A percentile compares a stretch with the other conserved stretches of the same genome.
Conservation (phyloP, 2,329 filamentous ascomycete species). For the Harringtonia aguacate region DNA sequence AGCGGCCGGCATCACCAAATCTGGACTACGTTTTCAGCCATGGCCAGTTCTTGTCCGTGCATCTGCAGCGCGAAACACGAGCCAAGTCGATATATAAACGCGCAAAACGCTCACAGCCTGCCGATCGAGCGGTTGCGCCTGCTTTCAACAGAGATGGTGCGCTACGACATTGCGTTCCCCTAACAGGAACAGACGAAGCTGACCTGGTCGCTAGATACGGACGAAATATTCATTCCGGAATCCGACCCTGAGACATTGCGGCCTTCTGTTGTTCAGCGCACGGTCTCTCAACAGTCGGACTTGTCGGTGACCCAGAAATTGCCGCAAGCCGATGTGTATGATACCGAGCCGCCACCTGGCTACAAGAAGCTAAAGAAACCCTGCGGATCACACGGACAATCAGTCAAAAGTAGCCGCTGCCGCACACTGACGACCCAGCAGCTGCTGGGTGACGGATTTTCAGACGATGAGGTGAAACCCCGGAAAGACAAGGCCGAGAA, state of each 20-base stretch:
- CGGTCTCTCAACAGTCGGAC: neutral
- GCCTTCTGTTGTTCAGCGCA: too few species aligned
- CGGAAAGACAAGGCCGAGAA: neutral
- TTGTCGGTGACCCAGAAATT: too few species aligned
- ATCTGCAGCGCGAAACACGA: neutral
- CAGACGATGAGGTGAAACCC: slow-evolving; percentile 8
- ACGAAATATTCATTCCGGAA: too few species aligned
- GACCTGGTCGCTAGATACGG: too few species aligned
- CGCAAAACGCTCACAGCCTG: too few species aligned
- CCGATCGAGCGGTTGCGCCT: too few species aligned
- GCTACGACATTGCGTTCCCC: too few species aligned
- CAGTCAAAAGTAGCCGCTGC: neutral
- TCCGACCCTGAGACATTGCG: too few species aligned
- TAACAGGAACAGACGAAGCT: too few species aligned
- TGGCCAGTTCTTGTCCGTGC: neutral
- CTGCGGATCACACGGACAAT: too few species aligned
- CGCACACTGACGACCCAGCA: neutral
- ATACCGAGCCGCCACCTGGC: slow-evolving; percentile 5
- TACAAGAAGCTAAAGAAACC: slow-evolving; percentile 10
- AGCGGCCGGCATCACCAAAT: neutral
- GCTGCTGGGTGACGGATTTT: slow-evolving; percentile 10
- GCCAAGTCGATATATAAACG: neutral
- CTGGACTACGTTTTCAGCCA: neutral
- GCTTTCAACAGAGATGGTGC: too few species aligned
- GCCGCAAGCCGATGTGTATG: neutral